Evolutionary conservation across 2,329 filamentous ascomycete genomes (phyloP), one percentile per base, ranked within the genome.

Genomic region (Beauveria asiatica): DNA sequence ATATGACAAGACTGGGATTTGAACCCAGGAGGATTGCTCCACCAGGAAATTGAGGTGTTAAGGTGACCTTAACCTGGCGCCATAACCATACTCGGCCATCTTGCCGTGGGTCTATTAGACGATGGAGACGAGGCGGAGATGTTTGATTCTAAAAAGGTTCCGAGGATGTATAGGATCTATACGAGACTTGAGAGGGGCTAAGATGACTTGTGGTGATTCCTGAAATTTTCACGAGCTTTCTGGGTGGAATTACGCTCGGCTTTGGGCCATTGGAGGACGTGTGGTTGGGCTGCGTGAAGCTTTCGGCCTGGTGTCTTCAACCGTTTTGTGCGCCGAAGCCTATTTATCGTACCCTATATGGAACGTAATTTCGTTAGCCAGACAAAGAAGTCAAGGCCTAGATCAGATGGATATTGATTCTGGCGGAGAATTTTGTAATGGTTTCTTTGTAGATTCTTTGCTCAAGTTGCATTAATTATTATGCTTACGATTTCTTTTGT

Each of bases 1-100:
- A 52, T n/a, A 41, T 67, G 68, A 71, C 67, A 65, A 69, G 69
- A 71, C 68, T 69, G 68, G 69, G 69, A 71, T 68, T 72, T 67
- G 69, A 71, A 71, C 69, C 69, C 69, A 70, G 69, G 69, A 70
- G 69, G 69, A 70, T 70, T 70, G 68, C 69, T 70, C 69, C 69
- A 70, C 62, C 69, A 71, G 69, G 69, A 71, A 56, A 53, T 53
- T 58, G 48, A 59, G 53, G 25, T 66, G 64, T 69, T 67, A 67
- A 70, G 68, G 66, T 67, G 19, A 65, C 69, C 69, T 71, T 71
- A 71, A 71, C 69, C 69, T 71, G 69, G 63, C 69, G 69, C 69
- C 69, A 71, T 71, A 71, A 71, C 69, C 69, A 70, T 61, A 70
- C 69, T 70, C 69, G 69, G 69, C 69, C 69, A 70, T 70, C 69